These are phyloP conservation scores for Amanita subjunquillea DNA, from an alignment of 768 basidiomycete genomes.

Conservation along the genomic window DNA sequence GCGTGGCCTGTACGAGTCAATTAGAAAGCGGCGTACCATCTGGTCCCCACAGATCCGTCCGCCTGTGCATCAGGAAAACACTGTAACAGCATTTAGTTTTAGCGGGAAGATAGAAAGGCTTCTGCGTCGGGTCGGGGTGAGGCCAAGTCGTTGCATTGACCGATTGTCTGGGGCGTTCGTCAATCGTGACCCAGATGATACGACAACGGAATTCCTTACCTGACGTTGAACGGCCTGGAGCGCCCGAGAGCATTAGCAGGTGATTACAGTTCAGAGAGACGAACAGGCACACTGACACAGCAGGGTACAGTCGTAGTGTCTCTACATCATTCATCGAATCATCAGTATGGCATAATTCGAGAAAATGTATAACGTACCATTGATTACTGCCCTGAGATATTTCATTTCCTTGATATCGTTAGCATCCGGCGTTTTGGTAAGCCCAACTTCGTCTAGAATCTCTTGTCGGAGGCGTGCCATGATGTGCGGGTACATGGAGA, in stretches of 20 bases:
- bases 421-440: conserved; percentile 35
- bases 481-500: conserved; percentile 42
- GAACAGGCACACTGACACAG: conserved; percentile 27
- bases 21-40: conserved; percentile 35
- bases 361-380: conserved; percentile 27
- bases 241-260: background rate
- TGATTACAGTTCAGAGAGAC: background rate
- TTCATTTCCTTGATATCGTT: conserved; percentile 55
- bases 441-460: conserved; percentile 41
- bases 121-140: conserved; percentile 31
- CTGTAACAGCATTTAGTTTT: conserved; percentile 43
- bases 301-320: conserved; percentile 45
- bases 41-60: conserved; percentile 61
- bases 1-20: background rate
- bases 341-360: background rate
- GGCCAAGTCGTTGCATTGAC: conserved; percentile 38
- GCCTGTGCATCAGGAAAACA: conserved; percentile 55
- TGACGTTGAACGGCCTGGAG: conserved; percentile 37
- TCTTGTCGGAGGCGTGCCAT: conserved; percentile 41
- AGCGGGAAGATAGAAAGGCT: conserved; percentile 45
- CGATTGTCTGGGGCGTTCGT: conserved; percentile 25
- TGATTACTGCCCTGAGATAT: conserved; percentile 54
- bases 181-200: background rate
- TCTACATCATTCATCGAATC: conserved; percentile 19
- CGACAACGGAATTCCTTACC: conserved; percentile 15